Evolutionary conservation across 106 monocot species (phyloP), one percentile per base, ranked within the genome.

Genomic region (Dendrobium nobile): DNA sequence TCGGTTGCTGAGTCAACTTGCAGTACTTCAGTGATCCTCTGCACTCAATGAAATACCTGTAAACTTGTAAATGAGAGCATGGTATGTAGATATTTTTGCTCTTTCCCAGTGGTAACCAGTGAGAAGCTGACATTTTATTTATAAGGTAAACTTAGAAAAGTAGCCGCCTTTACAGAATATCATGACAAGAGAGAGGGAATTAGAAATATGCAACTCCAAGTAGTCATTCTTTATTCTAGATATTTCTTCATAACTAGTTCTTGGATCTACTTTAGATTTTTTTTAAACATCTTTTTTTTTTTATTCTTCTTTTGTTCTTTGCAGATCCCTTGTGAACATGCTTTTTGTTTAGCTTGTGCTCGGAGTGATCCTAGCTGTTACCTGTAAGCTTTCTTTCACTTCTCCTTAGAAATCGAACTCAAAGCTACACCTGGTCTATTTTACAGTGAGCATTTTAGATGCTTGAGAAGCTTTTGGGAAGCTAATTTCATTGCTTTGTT

Each of bases 261-360:
- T 67, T 67, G 13, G 37, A 37, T 43, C 43, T 44, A 43, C n/a
- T 74, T 74, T 74, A 43, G 7, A 74, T 19, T 74, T 18, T 20
- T 74, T n/a, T 74, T 11, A 26, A 48, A 48, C 61, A 19, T 19
- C n/a, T 9, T 11, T n/a, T 9, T 24, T 76, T 76, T 74, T 26
- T 76, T 47, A 27, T 3, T 26, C 11, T 1, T 58, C 48, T 80
- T 51, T 78, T 54, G 18, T 76, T 80, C 27, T 70, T 79, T 88
- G 11, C 88, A 93, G 93, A 78, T 82, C 17, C 88, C 93, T 27
- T 93, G 93, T 83, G 90, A 90, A 24, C 93, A 93, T 81, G 86
- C 88, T 70, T 93, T 93, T 83, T 93, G 93, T 87, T 82, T 93
- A 75, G 79, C 90, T 48, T 93, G 93, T 82, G 88, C 93, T 72